phyloP scores from a whole-genome alignment of 176 grass and related monocot genomes.

The barley (Hordeum vulgare) region MorexV3_pseudomolecules_assembly NC_058519.1:134169053-134169552 shows the following conservation, averaged over 20 bases:
- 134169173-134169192: slow-evolving; percentile 62
- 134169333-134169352: slow-evolving; percentile 99
- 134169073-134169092: slow-evolving; percentile 90
- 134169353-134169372: slow-evolving; percentile 91
- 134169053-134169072: slow-evolving; percentile 76
- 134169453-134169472: slow-evolving; percentile 45
- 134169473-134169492: slow-evolving; percentile 31
- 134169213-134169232: slow-evolving; percentile 83
- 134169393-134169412: slow-evolving; percentile 28
- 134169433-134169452: slow-evolving; percentile 57
- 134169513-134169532: slow-evolving; percentile 58
- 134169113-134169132: slow-evolving; percentile 63
- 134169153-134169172: slow-evolving; percentile 13
- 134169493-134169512: slow-evolving; percentile 90
- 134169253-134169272: slow-evolving; percentile 74
- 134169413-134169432: slow-evolving; percentile 48
- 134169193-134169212: slow-evolving; percentile 71
- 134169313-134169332: slow-evolving; percentile 69
- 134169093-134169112: slow-evolving; percentile 99
- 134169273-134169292: slow-evolving; percentile 72
- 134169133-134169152: slow-evolving; percentile 14
- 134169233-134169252: slow-evolving; percentile 84
- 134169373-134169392: slow-evolving; percentile 64
- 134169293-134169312: slow-evolving; percentile 98
- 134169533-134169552: slow-evolving; percentile 29